Evolutionary conservation across 208 protist genomes (phyloP).

Genomic region (Endotrypanum monterogeii): DNA sequence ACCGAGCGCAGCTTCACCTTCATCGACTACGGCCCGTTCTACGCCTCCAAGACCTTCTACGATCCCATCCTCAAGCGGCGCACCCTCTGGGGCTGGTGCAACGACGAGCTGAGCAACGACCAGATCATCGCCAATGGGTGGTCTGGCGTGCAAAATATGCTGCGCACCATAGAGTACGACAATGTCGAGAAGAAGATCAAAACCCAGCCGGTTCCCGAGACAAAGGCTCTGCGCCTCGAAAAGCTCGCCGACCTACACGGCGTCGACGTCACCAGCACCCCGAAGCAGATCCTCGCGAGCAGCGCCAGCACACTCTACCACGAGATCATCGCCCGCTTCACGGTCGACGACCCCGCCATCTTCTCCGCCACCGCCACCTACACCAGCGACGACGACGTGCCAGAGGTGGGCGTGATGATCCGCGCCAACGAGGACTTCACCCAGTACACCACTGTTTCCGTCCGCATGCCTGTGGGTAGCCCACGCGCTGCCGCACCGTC

Average conservation of each 20-base stretch:
- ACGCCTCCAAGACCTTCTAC: conserved; percentile 31
- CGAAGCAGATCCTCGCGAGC: conserved; percentile 13
- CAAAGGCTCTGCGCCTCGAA: conserved; percentile 25
- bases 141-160: conserved; percentile 20
- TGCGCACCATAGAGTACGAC: conserved; percentile 33
- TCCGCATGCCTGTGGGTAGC: conserved; percentile 34
- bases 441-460: conserved; percentile 31
- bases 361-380: conserved; percentile 14
- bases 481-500: conserved; percentile 26
- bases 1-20: background rate
- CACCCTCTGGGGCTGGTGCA: conserved; percentile 19
- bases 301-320: conserved; percentile 30
- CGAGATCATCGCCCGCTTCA: conserved; percentile 46
- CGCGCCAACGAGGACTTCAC: conserved; percentile 18
- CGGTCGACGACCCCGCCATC: conserved; percentile 19
- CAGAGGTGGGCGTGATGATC: conserved; percentile 41
- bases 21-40: conserved; percentile 30
- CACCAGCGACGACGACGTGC: conserved; percentile 14
- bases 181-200: conserved; percentile 34
- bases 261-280: conserved; percentile 17
- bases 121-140: conserved; percentile 21
- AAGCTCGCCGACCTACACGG: conserved; percentile 13
- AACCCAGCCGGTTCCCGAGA: conserved; percentile 30
- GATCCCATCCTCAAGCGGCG: conserved; percentile 24
- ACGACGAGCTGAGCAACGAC: conserved; percentile 9